Evolutionary conservation across 805 yeast genomes (phyloP).

Genomic region (Schizosaccharomyces octosporus): DNA sequence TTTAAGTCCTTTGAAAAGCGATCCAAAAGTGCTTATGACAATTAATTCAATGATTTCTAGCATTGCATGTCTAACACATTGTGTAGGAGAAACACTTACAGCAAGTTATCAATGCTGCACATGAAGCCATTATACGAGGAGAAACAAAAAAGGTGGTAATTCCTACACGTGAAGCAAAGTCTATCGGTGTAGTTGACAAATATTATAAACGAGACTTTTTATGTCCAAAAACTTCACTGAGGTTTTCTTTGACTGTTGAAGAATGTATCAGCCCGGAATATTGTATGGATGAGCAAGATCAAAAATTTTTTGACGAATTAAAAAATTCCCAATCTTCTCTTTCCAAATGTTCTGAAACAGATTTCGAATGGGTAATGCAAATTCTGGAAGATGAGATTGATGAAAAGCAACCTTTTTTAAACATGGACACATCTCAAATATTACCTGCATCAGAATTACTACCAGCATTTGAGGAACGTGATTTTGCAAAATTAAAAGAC

Average conservation of each 20-base stretch:
- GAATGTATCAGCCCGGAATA: slow-evolving; percentile 72
- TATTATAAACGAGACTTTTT: slow-evolving; percentile 44
- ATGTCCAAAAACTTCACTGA: slow-evolving; percentile 59
- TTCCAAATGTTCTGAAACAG: slow-evolving; percentile 41
- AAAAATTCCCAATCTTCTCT: slow-evolving; percentile 6
- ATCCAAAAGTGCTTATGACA: background rate
- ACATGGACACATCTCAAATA: slow-evolving; percentile 63
- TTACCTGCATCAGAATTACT: slow-evolving; percentile 45
- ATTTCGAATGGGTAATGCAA: slow-evolving; percentile 58
- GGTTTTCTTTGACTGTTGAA: slow-evolving; percentile 85
- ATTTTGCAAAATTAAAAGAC: slow-evolving; percentile 14
- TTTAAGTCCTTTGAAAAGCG: background rate
- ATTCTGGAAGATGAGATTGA: slow-evolving; percentile 48
- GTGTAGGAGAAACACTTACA: slow-evolving; percentile 63
- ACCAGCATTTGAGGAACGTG: slow-evolving; percentile 10
- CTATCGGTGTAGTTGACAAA: slow-evolving; percentile 31
- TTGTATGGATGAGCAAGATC: slow-evolving; percentile 78
- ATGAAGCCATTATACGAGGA: slow-evolving; percentile 29
- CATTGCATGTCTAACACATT: background rate
- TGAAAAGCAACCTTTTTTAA: slow-evolving; percentile 67
- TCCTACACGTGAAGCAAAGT: slow-evolving; percentile 79
- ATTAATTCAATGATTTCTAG: background rate
- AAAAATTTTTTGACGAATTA: slow-evolving; percentile 28
- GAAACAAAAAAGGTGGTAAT: slow-evolving; percentile 41
- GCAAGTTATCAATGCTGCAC: slow-evolving; percentile 64